phyloP scores from a whole-genome alignment of 148 eudicot species.

The Chenopodium berlandieri region DNA sequence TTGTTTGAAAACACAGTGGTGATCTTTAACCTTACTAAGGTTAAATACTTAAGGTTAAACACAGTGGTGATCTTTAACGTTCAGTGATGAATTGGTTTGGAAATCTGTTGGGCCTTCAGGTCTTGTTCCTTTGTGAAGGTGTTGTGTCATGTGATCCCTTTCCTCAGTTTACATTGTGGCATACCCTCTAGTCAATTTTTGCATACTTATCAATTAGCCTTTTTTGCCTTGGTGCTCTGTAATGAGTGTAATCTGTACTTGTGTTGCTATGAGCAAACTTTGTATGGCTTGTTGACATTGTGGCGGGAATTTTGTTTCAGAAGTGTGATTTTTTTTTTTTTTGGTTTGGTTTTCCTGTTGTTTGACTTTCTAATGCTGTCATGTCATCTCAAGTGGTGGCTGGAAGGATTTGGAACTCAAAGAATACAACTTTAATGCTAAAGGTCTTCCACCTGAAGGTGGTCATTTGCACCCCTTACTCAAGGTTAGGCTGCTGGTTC shows the following conservation, averaged over 20 bases:
- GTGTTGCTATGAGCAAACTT: neutral
- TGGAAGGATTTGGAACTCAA: slow-evolving; percentile 85
- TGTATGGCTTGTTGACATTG: neutral
- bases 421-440: slow-evolving; percentile 89
- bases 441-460: slow-evolving; percentile 79
- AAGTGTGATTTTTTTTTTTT: neutral
- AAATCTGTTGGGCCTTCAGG: neutral
- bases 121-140: neutral
- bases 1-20: too few species aligned
- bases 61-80: neutral
- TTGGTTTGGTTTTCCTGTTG: neutral
- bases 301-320: neutral
- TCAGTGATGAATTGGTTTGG: neutral
- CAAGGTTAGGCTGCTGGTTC: slow-evolving; percentile 52
- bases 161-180: neutral
- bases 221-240: neutral
- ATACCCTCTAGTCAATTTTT: neutral
- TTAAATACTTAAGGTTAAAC: too few species aligned
- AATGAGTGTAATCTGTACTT: neutral
- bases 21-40: neutral
- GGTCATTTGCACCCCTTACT: slow-evolving; percentile 93
- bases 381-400: slow-evolving; percentile 50
- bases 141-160: neutral
- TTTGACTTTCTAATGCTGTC: slow-evolving; percentile 16
- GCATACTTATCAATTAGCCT: neutral